These are phyloP conservation scores for Melanomma pulvis-pyrius DNA, from an alignment of 495 filamentous ascomycete species.

Conservation along the genomic window DNA sequence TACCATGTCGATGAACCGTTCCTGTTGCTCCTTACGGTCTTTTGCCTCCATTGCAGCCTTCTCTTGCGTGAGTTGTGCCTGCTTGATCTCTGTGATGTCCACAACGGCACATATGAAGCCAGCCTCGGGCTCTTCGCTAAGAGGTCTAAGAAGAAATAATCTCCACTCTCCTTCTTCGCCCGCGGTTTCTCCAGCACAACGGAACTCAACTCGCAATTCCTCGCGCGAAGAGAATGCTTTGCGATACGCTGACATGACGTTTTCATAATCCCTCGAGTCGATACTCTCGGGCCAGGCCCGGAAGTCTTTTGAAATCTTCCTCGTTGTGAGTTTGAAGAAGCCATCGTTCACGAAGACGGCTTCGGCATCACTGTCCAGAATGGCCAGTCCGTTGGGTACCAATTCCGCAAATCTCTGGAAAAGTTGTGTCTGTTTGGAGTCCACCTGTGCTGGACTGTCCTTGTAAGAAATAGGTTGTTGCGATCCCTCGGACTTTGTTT, in stretches of 20 bases:
- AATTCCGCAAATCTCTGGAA: slow-evolving; percentile 46
- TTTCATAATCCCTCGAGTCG: slow-evolving; percentile 42
- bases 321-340: slow-evolving; percentile 46
- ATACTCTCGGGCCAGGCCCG: slow-evolving; percentile 47
- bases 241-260: slow-evolving; percentile 43
- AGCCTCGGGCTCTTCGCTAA: slow-evolving; percentile 41
- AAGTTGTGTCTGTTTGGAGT: slow-evolving; percentile 34
- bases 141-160: slow-evolving; percentile 42
- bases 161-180: slow-evolving; percentile 39
- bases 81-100: slow-evolving; percentile 46
- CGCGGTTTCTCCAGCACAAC: slow-evolving; percentile 15
- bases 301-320: slow-evolving; percentile 37
- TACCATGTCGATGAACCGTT: slow-evolving; percentile 44
- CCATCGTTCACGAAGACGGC: slow-evolving; percentile 45
- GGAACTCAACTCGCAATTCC: slow-evolving; percentile 43
- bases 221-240: slow-evolving; percentile 38
- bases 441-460: not conserved
- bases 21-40: slow-evolving; percentile 45
- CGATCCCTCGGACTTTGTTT: slow-evolving; percentile 3
- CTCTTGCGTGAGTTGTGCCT: slow-evolving; percentile 41
- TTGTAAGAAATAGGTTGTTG: slow-evolving; percentile 3
- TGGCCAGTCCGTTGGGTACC: slow-evolving; percentile 46
- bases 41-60: slow-evolving; percentile 43
- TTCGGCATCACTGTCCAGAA: slow-evolving; percentile 43
- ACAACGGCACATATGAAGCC: slow-evolving; percentile 46